phyloP scores from a whole-genome alignment of 2,329 filamentous ascomycete species.

The Cladophialophora chaetospira region DNA sequence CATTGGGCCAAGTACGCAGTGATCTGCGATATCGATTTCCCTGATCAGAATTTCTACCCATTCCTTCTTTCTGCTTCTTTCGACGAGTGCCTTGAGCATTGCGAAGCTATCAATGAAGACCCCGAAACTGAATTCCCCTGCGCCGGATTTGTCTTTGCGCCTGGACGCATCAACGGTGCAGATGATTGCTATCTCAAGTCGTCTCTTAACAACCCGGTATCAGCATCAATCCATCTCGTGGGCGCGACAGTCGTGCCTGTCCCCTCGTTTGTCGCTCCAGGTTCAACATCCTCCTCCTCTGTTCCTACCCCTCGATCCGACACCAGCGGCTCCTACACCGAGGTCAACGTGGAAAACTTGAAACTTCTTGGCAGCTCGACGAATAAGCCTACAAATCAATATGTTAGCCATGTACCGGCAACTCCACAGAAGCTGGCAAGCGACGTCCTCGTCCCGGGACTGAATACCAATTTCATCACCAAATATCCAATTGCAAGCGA shows the following conservation, averaged over 20 bases:
- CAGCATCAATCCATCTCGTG: conserved; percentile 31
- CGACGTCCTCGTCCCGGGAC: conserved; percentile 31
- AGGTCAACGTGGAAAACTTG: conserved; percentile 28
- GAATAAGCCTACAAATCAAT: conserved; percentile 35
- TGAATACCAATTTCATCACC: conserved; percentile 36
- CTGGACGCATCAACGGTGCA: conserved; percentile 28
- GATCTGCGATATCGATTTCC: conserved; percentile 36
- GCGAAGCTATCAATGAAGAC: conserved; percentile 33
- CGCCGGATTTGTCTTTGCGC: conserved; percentile 34
- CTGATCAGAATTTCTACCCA: conserved; percentile 33
- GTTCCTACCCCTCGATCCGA: conserved; percentile 2
- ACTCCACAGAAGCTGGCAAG: conserved; percentile 28
- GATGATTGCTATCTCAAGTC: conserved; percentile 39
- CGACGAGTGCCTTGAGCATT: conserved; percentile 34
- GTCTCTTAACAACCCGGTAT: conserved; percentile 28
- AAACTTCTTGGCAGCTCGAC: conserved; percentile 32
- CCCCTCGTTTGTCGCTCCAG: not conserved
- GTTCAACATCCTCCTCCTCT: not conserved
- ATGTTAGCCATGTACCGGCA: conserved; percentile 33
- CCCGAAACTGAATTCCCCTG: conserved; percentile 23
- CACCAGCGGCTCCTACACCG: not conserved
- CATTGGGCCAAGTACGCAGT: conserved; percentile 30
- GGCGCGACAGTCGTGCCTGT: conserved; percentile 26
- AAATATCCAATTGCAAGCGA: conserved; percentile 34
- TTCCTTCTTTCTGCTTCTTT: conserved; percentile 34